phyloP scores from a whole-genome alignment of 768 basidiomycete genomes.

The Epithele typhae region DNA sequence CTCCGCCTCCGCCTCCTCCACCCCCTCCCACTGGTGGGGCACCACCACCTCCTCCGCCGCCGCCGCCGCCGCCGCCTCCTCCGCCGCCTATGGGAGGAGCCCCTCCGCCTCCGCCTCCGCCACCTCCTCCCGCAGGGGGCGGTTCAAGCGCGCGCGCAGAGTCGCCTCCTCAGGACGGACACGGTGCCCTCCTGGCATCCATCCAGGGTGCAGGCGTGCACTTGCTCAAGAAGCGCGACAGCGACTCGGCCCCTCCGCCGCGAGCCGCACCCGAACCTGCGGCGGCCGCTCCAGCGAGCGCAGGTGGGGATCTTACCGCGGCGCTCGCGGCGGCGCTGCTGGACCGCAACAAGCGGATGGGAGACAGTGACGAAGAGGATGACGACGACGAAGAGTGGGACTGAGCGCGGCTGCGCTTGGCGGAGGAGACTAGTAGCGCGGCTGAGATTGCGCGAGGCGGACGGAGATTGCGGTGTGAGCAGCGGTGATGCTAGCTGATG shows the following conservation, averaged over 20 bases:
- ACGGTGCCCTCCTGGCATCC: conserved; percentile 65
- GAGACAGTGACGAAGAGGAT: conserved; percentile 54
- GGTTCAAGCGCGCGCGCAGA: conserved; percentile 19
- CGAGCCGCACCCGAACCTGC: conserved; percentile 32
- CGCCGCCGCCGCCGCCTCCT: conserved; percentile 30
- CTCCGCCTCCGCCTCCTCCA: conserved; percentile 28
- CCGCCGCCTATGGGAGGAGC: conserved; percentile 21
- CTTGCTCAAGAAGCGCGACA: conserved; percentile 58
- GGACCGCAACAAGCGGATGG: conserved; percentile 82
- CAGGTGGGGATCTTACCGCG: conserved; percentile 66
- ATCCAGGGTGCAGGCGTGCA: conserved; percentile 81
- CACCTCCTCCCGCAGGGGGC: conserved; percentile 22
- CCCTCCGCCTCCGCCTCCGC: conserved; percentile 33
- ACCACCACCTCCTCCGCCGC: conserved; percentile 23
- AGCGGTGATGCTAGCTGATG: too few relatives aligned
- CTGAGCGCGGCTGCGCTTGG: conserved; percentile 1
- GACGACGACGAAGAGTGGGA: conserved; percentile 32
- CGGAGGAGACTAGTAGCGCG: too few relatives aligned
- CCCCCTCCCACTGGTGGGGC: conserved; percentile 18
- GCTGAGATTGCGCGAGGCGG: too few relatives aligned
- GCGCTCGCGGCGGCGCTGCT: conserved; percentile 81
- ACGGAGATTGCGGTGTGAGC: too few relatives aligned
- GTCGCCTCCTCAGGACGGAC: conserved; percentile 54
- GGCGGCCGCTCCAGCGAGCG: conserved; percentile 31
- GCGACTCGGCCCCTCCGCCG: conserved; percentile 16